phyloP scores from a whole-genome alignment of 768 basidiomycete species.

The Stropharia rugosoannulata region DNA sequence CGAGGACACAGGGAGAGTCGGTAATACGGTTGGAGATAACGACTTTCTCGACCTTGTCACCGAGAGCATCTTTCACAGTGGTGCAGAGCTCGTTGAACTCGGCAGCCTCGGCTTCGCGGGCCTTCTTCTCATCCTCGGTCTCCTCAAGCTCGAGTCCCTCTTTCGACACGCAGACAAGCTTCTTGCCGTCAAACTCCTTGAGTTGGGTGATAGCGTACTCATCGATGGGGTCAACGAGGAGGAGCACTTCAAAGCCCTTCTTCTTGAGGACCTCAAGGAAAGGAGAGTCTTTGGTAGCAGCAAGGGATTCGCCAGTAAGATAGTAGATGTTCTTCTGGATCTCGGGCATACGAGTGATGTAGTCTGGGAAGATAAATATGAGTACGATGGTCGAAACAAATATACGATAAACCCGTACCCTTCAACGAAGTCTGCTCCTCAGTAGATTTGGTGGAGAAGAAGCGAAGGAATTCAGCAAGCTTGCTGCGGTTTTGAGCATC shows the following conservation, averaged over 20 bases:
- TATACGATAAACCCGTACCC: constrained; percentile 43
- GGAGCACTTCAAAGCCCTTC: constrained; percentile 98
- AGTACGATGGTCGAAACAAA: not conserved
- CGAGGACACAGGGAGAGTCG: constrained; percentile 95
- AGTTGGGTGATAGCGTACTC: constrained; percentile 98
- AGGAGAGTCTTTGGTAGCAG: constrained; percentile 87
- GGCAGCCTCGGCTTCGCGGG: constrained; percentile 80
- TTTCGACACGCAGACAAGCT: constrained; percentile 96
- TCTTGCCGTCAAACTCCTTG: constrained; percentile 99
- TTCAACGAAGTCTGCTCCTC: constrained; percentile 95
- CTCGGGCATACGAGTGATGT: constrained; percentile 99
- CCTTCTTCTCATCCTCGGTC: constrained; percentile 95
- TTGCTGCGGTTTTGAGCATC: constrained; percentile 99
- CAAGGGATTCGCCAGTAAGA: constrained; percentile 97
- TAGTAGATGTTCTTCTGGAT: constrained; percentile 99
- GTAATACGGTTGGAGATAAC: constrained; percentile 96
- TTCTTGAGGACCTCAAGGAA: constrained; percentile 99
- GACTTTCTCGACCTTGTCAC: constrained; percentile 99
- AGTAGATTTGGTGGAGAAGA: constrained; percentile 91
- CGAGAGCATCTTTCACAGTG: constrained; percentile 96
- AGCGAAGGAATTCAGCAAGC: constrained; percentile 98
- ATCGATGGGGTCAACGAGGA: constrained; percentile 98
- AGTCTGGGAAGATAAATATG: constrained; percentile 54
- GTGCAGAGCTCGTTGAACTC: constrained; percentile 88
- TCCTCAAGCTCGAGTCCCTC: constrained; percentile 99